Evolutionary conservation across 2,329 filamentous ascomycete genomes (phyloP), one percentile per base, ranked within the genome.

Genomic region (Fusarium verrucosum): DNA sequence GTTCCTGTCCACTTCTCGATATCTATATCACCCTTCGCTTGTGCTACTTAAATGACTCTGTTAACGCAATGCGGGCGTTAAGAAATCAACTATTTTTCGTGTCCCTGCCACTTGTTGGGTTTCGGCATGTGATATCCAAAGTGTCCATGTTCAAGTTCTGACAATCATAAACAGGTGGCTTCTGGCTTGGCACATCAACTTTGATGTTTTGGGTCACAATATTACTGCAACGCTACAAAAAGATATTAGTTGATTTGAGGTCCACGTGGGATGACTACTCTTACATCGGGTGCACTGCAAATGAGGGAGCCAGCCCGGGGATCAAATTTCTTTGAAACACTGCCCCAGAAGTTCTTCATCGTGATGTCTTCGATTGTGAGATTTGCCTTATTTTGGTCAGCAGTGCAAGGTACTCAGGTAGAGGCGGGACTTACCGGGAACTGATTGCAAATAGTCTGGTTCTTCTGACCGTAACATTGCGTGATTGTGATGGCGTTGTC

Each of bases 401-500:
- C 10, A 16, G 5, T 1, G 6, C 7, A 0, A 2, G 10, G 22
- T 3, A 10, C 6, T 1, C 4, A n/a, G n/a, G 3, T 5, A 2
- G 0, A 2, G 6, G 2, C 4, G 0, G 2, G 3, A 45, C 68
- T 14, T 56, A 71, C 69, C 0, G 70, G 70, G 10, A 56, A 59
- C 44, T 68, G 50, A 10, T 72, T 72, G 51, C 70, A 72, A 1
- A 72, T 50, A 7, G 70, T 72, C 38, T 70, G 69, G 19, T 72
- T 72, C 50, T 62, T 71, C 19, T 72, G 70, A 0, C 71, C 71
- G 23, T 73, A 73, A 13, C 71, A 73, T 14, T 73, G 71, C 8
- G 72, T 72, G 10, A 73, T 73, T 0, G 70, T 73, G 14, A 73
- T 73, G 3, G 70, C 71, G 19, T 68, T 71, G 70, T 90, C 88